Base-by-base conservation (phyloP, 2,329 filamentous ascomycete species). In the Cladosporium oxysporum region DNA sequence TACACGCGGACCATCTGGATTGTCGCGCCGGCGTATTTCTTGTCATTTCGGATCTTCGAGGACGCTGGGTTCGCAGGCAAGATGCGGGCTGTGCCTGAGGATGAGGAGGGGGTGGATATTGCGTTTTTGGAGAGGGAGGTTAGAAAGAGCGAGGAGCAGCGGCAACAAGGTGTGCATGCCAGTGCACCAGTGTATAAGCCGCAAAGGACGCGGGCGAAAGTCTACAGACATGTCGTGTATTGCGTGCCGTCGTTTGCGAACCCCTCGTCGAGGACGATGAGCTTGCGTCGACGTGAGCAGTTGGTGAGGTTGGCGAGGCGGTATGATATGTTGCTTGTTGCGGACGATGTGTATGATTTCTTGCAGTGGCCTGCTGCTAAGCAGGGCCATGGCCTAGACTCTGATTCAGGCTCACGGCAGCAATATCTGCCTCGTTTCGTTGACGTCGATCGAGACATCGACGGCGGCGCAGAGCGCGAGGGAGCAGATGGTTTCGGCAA, bases 291-390 rank as follows among this genome's bases (percentile, higher is more conserved):
- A 31, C 86, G 95, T 3, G 80, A 88, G 69, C 82, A 82, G 12
- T 83, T 98, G 4, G 88, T 98, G 28, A 81, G 82, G n/a, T 79
- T 97, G 7, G 94, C 94, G 0, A 85, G 94, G 65, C 83, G 88
- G 66, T 87, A 90, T 76, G 89, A 98, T 76, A 92, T 91, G 7
- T 84, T 98, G n/a, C 79, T 97, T 64, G 84, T 97, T 31, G 87
- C 87, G 58, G 94, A 98, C 79, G 95, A 99, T 76, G 93, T 98
- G 11, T 99, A 99, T 76, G 94, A 98, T 76, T 90, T 94, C 70
- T 83, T 98, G 5, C 91, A 93, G 75, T 97, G 93, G 92, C 85
- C 87, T 2, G 72, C 81, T 8, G 52, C 8, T 12, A 33, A n/a
- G 16, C 18, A 21, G 18, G 14, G 28, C n/a, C 55, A 28, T 35